phyloP scores from a whole-genome alignment of 2,329 filamentous ascomycete genomes.

The Davidsoniella eucalypti region DNA sequence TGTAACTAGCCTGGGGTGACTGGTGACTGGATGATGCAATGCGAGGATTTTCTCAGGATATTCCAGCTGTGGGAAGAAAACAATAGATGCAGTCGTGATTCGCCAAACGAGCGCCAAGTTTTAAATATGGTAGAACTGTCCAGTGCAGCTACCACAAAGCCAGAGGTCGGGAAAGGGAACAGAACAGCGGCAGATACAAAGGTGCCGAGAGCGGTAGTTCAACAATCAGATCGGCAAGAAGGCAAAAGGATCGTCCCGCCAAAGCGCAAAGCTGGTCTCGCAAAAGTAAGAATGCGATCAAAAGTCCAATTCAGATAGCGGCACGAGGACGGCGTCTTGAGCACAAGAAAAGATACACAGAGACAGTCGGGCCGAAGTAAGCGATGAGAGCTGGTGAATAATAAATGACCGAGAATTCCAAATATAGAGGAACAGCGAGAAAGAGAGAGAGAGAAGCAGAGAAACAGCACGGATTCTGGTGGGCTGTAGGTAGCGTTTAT shows the following conservation, averaged over 20 bases:
- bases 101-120: neutral
- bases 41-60: neutral
- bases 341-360: neutral
- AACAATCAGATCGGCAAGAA: neutral
- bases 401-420: neutral
- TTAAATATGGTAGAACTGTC: neutral
- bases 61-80: too few relatives aligned
- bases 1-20: neutral
- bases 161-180: too few relatives aligned
- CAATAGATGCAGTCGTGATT: neutral
- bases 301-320: too few relatives aligned
- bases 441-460: neutral
- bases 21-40: neutral
- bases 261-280: neutral
- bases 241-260: too few relatives aligned
- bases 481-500: neutral
- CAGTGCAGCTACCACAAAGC: too few relatives aligned
- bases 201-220: neutral
- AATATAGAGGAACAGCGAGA: neutral
- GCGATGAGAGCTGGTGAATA: neutral
- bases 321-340: neutral
- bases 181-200: too few relatives aligned
- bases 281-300: neutral
- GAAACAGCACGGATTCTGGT: neutral
- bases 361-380: conserved; percentile 5